Base-by-base conservation (phyloP, 306 rosid genomes). In the Quercus bicolor region DNA sequence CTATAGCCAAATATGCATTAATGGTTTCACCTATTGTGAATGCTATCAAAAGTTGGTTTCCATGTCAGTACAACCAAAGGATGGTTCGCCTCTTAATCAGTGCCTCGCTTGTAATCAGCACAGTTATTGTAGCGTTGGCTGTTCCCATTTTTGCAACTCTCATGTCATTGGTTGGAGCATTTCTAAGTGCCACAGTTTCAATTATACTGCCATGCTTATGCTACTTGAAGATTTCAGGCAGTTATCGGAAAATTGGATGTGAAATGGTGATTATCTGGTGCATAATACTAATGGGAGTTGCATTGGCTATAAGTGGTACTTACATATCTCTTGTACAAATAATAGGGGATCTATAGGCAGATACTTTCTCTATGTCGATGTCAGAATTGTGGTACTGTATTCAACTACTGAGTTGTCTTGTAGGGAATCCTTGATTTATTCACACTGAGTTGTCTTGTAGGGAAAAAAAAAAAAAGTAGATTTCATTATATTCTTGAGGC, bases 141-240 rank as follows among this genome's bases (percentile, higher is more conserved):
- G 60, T 90, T 9, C 98, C 93, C 18, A 82, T 86, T 57, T 91
- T 90, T 28, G 95, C 86, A 4, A n/a, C 86, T 54, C 86, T 89
- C 21, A 91, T 87, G 92, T 85, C 97, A 1, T 75, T 93, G 51
- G 92, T 90, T 65, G 95, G 98, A 66, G 93, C 95, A 3, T 71
- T 93, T 75, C 45, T 90, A 7, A 89, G 95, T 26, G 84, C 87
- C 10, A 81, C 92, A 5, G 93, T 85, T 76, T 90, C 97, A 2
- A 84, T 89, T 75, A 53, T 89, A 43, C 78, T 93, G 12, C 96
- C 96, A 56, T 93, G 92, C 37, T 76, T 86, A 31, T 91, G 92
- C 79, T 93, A 90, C 87, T 76, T 93, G 53, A 93, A 81, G 87
- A 86, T 93, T 76, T 91, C 92, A 11, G 95, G 87, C 1, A 60